Conservation (phyloP, 257 asterid genomes). For the Solanum dulcamara region DNA sequence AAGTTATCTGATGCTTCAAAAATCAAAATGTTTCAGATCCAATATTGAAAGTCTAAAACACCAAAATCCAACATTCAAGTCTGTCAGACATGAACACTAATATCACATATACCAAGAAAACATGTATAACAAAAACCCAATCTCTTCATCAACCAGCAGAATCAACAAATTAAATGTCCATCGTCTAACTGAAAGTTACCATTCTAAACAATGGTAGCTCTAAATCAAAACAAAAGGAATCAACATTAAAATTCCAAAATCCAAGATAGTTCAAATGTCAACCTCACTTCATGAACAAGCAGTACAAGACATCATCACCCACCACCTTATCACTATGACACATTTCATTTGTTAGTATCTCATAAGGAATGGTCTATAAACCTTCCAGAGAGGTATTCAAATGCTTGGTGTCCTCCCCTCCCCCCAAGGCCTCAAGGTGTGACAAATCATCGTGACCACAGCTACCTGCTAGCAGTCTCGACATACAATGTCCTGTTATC, state of each 20-base stretch:
- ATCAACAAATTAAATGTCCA: background rate
- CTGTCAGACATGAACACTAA: background rate
- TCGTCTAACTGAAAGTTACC: background rate
- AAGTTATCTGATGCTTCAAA: background rate
- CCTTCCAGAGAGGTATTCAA: conserved; percentile 42
- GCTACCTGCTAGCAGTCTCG: conserved; percentile 42
- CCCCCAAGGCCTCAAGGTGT: conserved; percentile 24
- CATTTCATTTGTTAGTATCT: conserved; percentile 19
- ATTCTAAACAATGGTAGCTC: background rate
- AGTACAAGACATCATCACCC: background rate
- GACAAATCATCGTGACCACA: conserved; percentile 25
- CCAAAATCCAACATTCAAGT: background rate
- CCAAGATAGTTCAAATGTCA: background rate
- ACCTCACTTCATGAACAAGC: background rate
- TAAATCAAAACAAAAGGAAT: background rate
- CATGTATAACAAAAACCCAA: background rate
- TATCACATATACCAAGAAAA: background rate
- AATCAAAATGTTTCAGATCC: background rate
- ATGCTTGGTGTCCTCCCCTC: conserved; percentile 43
- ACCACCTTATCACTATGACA: background rate
- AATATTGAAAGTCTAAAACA: background rate
- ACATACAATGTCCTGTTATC: conserved; percentile 5
- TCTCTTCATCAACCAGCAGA: background rate
- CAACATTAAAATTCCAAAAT: background rate
- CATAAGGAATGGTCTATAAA: conserved; percentile 24